Percentiles rank a stretch among this genome's conserved stretches.
Conservation (phyloP, 495 filamentous ascomycete genomes). For the Staphylotrichum longicolle region DNA sequence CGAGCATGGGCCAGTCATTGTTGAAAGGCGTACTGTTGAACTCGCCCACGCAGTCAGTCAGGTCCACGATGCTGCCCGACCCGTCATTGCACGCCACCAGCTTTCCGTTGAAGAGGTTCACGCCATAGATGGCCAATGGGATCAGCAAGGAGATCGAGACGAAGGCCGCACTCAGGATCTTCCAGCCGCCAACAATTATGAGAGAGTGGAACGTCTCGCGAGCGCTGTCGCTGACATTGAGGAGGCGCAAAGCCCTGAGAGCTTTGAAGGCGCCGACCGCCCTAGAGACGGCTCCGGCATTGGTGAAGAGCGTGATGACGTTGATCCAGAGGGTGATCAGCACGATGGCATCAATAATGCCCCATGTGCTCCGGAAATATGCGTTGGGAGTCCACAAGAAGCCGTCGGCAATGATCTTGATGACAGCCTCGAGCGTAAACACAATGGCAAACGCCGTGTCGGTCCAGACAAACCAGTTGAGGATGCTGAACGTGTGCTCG, state of each 20-base stretch:
- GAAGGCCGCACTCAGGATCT: slow-evolving; percentile 80
- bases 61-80: slow-evolving; percentile 46
- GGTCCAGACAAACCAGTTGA: slow-evolving; percentile 89
- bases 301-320: slow-evolving; percentile 73
- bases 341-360: slow-evolving; percentile 91
- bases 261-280: slow-evolving; percentile 97
- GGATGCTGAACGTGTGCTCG: slow-evolving; percentile 46
- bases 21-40: slow-evolving; percentile 69
- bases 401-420: slow-evolving; percentile 95
- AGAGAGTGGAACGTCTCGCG: slow-evolving; percentile 96
- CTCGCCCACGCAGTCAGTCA: slow-evolving; percentile 79
- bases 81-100: slow-evolving; percentile 79
- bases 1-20: slow-evolving; percentile 72
- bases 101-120: slow-evolving; percentile 88
- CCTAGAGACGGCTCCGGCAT: slow-evolving; percentile 77
- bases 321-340: slow-evolving; percentile 95
- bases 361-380: slow-evolving; percentile 95
- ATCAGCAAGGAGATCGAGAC: slow-evolving; percentile 93
- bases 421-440: slow-evolving; percentile 82
- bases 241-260: slow-evolving; percentile 82
- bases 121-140: slow-evolving; percentile 91
- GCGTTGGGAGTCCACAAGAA: slow-evolving; percentile 98
- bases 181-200: slow-evolving; percentile 88
- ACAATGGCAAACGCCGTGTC: slow-evolving; percentile 86
- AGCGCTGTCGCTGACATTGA: slow-evolving; percentile 96